Percentiles rank a stretch among this genome's conserved stretches.
Conservation (phyloP, 2,329 filamentous ascomycete species). For the Pseudocercospora fijiensis region DNA sequence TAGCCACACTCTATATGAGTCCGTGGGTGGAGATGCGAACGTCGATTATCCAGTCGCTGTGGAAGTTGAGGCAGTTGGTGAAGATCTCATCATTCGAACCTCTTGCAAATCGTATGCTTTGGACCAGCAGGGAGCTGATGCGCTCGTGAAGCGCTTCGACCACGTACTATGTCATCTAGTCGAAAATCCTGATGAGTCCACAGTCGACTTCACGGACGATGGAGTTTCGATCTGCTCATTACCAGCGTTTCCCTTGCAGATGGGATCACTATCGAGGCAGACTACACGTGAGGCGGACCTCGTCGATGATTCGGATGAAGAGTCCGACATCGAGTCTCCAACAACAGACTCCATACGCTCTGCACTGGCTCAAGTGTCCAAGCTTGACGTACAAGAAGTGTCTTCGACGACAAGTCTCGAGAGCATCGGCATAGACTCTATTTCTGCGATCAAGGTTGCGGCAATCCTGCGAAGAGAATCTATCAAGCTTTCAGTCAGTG, state of each 20-base stretch:
- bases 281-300: background rate
- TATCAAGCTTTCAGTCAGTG: conserved; percentile 65
- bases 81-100: conserved; percentile 65
- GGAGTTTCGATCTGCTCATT: conserved; percentile 66
- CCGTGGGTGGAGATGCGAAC: conserved; percentile 62
- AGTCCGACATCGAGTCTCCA: conserved; percentile 12
- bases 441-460: conserved; percentile 82
- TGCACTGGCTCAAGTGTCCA: conserved; percentile 58
- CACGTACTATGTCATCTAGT: conserved; percentile 59
- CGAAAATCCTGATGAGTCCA: conserved; percentile 46
- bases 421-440: conserved; percentile 85
- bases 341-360: conserved; percentile 42
- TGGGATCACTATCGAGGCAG: conserved; percentile 16
- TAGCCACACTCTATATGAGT: conserved; percentile 55
- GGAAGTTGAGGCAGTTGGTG: conserved; percentile 67
- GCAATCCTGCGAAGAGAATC: conserved; percentile 65
- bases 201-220: conserved; percentile 54
- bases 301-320: conserved; percentile 5
- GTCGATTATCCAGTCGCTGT: conserved; percentile 81
- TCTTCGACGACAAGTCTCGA: conserved; percentile 66
- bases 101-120: conserved; percentile 64
- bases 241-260: conserved; percentile 42
- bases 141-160: conserved; percentile 62
- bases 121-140: conserved; percentile 46
- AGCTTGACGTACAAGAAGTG: conserved; percentile 59